phyloP scores from a whole-genome alignment of 345 rosid genomes.

The Syzygium jambos region DNA sequence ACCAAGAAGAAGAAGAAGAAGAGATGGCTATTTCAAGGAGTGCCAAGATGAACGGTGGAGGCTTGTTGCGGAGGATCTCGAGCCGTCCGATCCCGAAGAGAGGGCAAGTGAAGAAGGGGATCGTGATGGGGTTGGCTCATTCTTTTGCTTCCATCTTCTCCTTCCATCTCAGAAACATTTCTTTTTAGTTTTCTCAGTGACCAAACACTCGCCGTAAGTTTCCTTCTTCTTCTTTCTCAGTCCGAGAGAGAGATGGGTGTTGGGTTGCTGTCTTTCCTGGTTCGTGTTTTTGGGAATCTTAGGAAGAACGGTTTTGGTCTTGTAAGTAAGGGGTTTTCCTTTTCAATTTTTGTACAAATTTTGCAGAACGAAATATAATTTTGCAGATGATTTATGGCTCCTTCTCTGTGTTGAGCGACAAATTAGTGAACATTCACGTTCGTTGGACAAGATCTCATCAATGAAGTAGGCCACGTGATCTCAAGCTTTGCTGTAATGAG shows the following conservation, averaged over 20 bases:
- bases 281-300: not conserved
- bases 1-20: not conserved
- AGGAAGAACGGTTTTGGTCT: not conserved
- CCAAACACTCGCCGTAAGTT: not conserved
- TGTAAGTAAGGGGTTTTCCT: not conserved
- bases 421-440: not conserved
- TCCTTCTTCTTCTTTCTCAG: not conserved
- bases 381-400: not conserved
- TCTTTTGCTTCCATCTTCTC: conserved; percentile 52
- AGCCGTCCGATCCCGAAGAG: conserved; percentile 70
- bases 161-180: not conserved
- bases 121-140: conserved; percentile 45
- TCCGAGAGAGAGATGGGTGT: not conserved
- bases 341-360: not conserved
- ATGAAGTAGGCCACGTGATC: not conserved
- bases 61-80: conserved; percentile 12
- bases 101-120: conserved; percentile 67
- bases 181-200: not conserved
- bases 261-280: not conserved
- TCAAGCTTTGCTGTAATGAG: not conserved
- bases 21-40: conserved; percentile 33
- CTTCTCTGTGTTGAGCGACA: not conserved
- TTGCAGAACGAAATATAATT: not conserved
- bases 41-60: conserved; percentile 11
- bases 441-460: not conserved